A percentile compares a stretch with the other conserved stretches of the same genome.
These are phyloP conservation scores for Psilocybe tampanensis DNA, from an alignment of 768 basidiomycete species.

Conservation along the genomic window DNA sequence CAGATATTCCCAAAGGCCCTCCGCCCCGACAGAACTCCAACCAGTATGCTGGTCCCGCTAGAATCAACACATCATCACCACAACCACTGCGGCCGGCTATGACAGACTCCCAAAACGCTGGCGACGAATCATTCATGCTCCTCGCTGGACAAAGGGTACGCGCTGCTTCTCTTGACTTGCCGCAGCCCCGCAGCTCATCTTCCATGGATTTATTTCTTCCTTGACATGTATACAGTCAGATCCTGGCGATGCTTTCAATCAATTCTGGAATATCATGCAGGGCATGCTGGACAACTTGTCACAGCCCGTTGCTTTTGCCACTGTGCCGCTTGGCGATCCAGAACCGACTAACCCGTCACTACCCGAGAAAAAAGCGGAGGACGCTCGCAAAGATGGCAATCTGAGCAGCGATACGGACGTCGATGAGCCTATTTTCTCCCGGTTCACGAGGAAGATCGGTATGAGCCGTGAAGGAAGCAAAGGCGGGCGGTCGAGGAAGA, in stretches of 20 bases:
- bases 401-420: constrained; percentile 68
- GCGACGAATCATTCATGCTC: constrained; percentile 90
- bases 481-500: constrained; percentile 12
- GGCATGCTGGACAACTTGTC: constrained; percentile 86
- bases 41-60: constrained; percentile 32
- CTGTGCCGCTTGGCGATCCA: constrained; percentile 64
- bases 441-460: constrained; percentile 54
- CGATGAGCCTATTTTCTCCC: constrained; percentile 64
- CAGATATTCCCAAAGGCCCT: constrained; percentile 30
- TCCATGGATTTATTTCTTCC: neutral
- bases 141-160: constrained; percentile 74
- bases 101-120: constrained; percentile 61
- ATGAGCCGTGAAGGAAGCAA: constrained; percentile 37
- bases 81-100: constrained; percentile 40
- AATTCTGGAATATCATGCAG: constrained; percentile 89
- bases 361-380: constrained; percentile 24
- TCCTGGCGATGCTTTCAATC: constrained; percentile 84
- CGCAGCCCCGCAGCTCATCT: neutral
- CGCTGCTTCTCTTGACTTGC: constrained; percentile 12
- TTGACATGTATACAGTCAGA: constrained; percentile 55
- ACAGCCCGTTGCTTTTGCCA: constrained; percentile 83
- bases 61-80: constrained; percentile 49
- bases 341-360: constrained; percentile 31
- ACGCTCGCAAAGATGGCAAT: constrained; percentile 48
- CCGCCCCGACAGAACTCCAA: constrained; percentile 32